Evolutionary conservation across 768 basidiomycete species (phyloP).

Genomic region (Postia placenta): DNA sequence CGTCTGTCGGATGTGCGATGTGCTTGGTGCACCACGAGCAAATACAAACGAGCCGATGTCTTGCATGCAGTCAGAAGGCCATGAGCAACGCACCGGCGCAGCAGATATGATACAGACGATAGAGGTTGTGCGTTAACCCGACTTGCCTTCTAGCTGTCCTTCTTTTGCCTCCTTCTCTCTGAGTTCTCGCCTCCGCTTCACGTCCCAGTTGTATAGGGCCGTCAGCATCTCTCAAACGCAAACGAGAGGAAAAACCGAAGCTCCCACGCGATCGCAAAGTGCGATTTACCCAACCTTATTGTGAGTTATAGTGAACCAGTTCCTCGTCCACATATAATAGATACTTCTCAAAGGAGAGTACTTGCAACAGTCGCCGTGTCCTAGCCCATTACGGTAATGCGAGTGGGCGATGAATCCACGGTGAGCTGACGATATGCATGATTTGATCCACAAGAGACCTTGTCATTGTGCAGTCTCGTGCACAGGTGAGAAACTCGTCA

Average conservation of each 20-base stretch:
- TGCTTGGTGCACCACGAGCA: no score
- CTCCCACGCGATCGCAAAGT: no score
- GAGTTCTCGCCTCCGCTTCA: slow-evolving; percentile 68
- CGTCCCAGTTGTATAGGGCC: slow-evolving; percentile 98
- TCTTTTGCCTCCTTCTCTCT: slow-evolving; percentile 33
- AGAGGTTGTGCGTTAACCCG: background rate
- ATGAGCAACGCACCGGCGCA: no score
- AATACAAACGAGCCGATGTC: no score
- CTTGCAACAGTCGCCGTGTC: background rate
- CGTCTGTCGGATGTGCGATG: no score
- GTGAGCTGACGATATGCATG: background rate
- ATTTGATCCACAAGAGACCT: background rate
- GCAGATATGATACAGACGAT: background rate
- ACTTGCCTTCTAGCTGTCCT: background rate
- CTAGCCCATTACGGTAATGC: no score
- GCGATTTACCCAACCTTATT: background rate
- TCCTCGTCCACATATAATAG: background rate
- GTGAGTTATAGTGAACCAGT: background rate
- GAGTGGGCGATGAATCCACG: background rate
- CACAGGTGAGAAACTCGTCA: no score
- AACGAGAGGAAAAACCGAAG: no score
- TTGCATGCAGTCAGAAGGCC: no score
- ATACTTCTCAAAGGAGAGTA: background rate
- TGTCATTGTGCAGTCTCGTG: background rate
- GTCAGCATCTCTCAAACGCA: no score